Base-by-base conservation (phyloP, 2,329 filamentous ascomycete species). In the Talaromyces sp. region DNA sequence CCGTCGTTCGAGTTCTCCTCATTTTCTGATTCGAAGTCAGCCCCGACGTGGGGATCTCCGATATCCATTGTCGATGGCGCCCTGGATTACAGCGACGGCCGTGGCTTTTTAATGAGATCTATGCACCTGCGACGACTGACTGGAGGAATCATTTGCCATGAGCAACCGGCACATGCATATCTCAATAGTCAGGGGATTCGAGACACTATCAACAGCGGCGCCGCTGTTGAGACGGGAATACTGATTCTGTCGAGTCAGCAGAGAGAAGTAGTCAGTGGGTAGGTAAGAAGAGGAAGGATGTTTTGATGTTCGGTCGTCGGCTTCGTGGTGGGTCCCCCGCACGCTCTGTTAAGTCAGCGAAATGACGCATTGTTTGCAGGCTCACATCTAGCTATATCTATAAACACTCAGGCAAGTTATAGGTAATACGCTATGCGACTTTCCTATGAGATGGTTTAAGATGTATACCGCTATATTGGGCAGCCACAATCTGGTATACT, bases 41-140 rank as follows among this genome's bases (percentile, higher is more conserved):
- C 67, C 60, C 68, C 67, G 65, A 66, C 67, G 65, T 62, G 66
- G 61, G 66, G 62, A 61, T 69, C 66, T 7, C 58, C 58, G 17
- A 57, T 54, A 37, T 57, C 55, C 58, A 57, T 60, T 2, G 58
- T 53, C 41, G n/a, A 25, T 41, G 11, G 22, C 40, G 36, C 36
- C 36, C 4, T 4, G 28, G 36, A 28, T 19, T 33, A 15, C 5
- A 39, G 19, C 46, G n/a, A n/a, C n/a, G 22, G 39, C 25, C 15
- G 15, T 48, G 40, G 15, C 46, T 40, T 39, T 59, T 40, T 8
- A 40, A 25, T 11, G 5, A 25, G 43, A 33, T 56, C 43, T 40
- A 41, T 52, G 50, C 33, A 36, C 48, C 56, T 15, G 21, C 36
- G 22, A 52, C 57, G 57, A 50, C n/a, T 19, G 43, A 25, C 13